phyloP scores from a whole-genome alignment of 2,329 filamentous ascomycete genomes.

The Leptosphaerulina australis region DNA sequence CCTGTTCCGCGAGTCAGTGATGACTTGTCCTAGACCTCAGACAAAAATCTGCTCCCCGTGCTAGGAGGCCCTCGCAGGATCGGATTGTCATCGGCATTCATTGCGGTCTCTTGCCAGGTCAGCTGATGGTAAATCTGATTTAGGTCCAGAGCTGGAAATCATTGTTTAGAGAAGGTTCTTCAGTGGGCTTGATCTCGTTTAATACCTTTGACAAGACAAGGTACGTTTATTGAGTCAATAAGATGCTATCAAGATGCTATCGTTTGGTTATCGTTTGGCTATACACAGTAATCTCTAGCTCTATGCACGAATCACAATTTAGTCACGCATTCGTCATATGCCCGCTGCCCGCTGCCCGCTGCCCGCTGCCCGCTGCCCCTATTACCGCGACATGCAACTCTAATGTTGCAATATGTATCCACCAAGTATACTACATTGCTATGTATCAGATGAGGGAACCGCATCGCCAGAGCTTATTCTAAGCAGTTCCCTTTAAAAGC shows the following conservation, averaged over 20 bases:
- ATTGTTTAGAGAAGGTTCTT: not conserved
- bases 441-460: not conserved
- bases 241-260: not conserved
- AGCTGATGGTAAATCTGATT: not conserved
- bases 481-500: not conserved
- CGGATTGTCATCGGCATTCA: not conserved
- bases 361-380: not conserved
- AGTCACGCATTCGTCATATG: not conserved
- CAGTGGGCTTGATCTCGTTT: not conserved
- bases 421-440: not conserved
- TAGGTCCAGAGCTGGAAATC: not conserved
- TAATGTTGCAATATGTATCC: not conserved
- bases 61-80: conserved; percentile 1
- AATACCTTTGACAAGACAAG: not conserved
- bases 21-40: not conserved
- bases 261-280: no score
- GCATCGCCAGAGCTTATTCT: not conserved
- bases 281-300: not conserved
- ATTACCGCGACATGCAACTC: not conserved
- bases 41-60: not conserved
- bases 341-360: not conserved
- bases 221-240: not conserved
- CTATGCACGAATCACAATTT: not conserved
- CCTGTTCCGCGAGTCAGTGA: conserved; percentile 8
- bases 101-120: not conserved